Evolutionary conservation across 164 flowering plant genomes (phyloP).

Genomic region (Houttuynia cordata): DNA sequence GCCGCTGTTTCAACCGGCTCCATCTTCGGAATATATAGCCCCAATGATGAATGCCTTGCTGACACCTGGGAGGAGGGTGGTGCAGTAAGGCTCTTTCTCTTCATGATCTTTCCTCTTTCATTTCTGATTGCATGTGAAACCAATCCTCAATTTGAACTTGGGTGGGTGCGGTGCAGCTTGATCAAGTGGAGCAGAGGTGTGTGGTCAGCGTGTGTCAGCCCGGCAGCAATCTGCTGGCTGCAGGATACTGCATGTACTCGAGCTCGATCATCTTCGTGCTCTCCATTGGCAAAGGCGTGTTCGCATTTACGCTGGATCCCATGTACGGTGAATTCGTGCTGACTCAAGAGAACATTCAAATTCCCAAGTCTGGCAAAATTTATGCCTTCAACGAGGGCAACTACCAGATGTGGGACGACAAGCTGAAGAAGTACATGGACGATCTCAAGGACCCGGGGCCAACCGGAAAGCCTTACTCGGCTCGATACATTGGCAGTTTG

Average conservation of each 20-base stretch:
- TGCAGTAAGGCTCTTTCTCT: conserved; percentile 22
- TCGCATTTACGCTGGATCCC: conserved; percentile 69
- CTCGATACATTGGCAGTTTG: conserved; percentile 78
- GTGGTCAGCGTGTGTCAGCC: conserved; percentile 84
- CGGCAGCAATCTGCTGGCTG: conserved; percentile 75
- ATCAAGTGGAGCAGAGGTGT: conserved; percentile 40
- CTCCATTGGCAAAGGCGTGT: conserved; percentile 71
- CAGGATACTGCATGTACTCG: conserved; percentile 93
- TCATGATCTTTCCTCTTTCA: no score
- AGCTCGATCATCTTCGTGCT: conserved; percentile 84
- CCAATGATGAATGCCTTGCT: conserved; percentile 51
- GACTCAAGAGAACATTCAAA: conserved; percentile 65
- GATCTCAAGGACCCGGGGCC: conserved; percentile 76
- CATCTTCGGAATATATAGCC: conserved; percentile 61
- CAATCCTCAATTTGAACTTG: background rate
- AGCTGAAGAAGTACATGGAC: conserved; percentile 76
- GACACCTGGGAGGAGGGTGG: conserved; percentile 44
- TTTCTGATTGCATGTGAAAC: no score
- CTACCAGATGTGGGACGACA: conserved; percentile 87
- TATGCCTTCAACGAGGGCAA: conserved; percentile 90
- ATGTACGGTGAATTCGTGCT: conserved; percentile 83
- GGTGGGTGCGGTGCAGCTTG: conserved; percentile 67
- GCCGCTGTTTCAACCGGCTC: conserved; percentile 58
- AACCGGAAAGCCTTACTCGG: conserved; percentile 77
- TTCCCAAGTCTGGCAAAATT: conserved; percentile 71